Conservation (phyloP, 495 filamentous ascomycete species). For the Margaritispora aquatica region DNA sequence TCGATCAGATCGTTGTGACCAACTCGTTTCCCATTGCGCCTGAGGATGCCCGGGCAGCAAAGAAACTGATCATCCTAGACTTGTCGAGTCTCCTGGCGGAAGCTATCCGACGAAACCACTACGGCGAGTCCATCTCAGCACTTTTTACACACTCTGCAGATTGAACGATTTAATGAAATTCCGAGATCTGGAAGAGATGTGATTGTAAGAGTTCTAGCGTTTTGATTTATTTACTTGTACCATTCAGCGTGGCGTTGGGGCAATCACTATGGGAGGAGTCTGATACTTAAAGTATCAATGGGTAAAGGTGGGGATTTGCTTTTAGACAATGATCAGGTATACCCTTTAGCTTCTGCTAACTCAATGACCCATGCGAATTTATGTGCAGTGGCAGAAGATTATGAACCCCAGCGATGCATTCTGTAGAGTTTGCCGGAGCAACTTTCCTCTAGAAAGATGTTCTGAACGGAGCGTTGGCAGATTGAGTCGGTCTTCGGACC, state of each 20-base stretch:
- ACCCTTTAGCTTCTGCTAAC: neutral
- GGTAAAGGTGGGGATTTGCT: neutral
- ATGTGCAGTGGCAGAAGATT: neutral
- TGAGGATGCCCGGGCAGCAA: conserved; percentile 58
- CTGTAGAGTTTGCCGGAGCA: conserved; percentile 59
- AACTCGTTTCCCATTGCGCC: conserved; percentile 89
- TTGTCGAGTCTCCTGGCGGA: conserved; percentile 82
- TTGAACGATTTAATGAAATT: conserved; percentile 26
- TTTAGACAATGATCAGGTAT: neutral
- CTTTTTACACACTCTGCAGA: conserved; percentile 69
- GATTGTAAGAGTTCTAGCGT: conserved; percentile 13
- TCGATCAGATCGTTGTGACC: conserved; percentile 90
- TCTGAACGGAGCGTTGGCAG: conserved; percentile 70
- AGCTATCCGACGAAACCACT: conserved; percentile 91
- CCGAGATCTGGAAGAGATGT: conserved; percentile 4
- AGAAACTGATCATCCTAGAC: conserved; percentile 85
- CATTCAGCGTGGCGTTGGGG: conserved; percentile 24
- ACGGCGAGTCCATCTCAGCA: conserved; percentile 82
- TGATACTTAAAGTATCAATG: neutral
- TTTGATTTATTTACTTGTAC: conserved; percentile 9
- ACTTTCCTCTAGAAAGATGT: conserved; percentile 41
- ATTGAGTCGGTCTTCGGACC: conserved; percentile 21
- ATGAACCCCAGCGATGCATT: conserved; percentile 56
- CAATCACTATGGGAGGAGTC: neutral
- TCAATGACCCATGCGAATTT: neutral